Conservation (phyloP, 495 filamentous ascomycete genomes). For the Articulospora tetracladia region DNA sequence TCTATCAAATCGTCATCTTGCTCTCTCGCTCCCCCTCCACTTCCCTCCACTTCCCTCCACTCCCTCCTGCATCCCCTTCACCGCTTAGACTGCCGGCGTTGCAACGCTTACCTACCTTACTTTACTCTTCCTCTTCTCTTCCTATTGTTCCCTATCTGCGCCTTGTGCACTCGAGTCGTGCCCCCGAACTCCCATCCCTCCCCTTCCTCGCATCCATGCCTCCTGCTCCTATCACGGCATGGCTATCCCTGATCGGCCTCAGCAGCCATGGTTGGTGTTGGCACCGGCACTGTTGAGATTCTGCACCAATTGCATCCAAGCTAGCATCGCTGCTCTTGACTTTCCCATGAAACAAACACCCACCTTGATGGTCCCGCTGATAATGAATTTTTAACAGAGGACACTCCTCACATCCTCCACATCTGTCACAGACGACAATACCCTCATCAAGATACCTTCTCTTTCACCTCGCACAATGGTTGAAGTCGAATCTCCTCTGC, state of each 20-base stretch:
- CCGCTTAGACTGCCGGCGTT: not conserved
- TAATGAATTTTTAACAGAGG: not conserved
- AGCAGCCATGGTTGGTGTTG: not conserved
- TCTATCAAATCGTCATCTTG: not conserved
- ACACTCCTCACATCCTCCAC: not conserved
- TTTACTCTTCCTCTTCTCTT: too few relatives aligned
- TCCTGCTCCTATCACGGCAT: not conserved
- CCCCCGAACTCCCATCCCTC: not conserved
- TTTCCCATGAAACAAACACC: not conserved
- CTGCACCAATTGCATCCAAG: not conserved
- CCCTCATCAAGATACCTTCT: not conserved
- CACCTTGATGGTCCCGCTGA: not conserved
- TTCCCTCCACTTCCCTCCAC: too few relatives aligned
- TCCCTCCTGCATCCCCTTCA: too few relatives aligned
- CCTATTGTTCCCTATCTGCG: not conserved
- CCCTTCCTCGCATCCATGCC: not conserved
- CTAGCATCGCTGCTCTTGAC: not conserved
- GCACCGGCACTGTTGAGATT: not conserved
- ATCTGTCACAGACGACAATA: too few relatives aligned
- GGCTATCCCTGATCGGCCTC: not conserved
- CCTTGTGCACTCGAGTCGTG: not conserved
- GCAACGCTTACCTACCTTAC: too few relatives aligned
- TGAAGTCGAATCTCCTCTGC: constrained; percentile 14
- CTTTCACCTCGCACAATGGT: constrained; percentile 1
- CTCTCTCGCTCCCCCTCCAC: not conserved